A percentile compares a stretch with the other conserved stretches of the same genome.
phyloP scores from a whole-genome alignment of 2,329 filamentous ascomycete species.

The Exophiala sp. region DNA sequence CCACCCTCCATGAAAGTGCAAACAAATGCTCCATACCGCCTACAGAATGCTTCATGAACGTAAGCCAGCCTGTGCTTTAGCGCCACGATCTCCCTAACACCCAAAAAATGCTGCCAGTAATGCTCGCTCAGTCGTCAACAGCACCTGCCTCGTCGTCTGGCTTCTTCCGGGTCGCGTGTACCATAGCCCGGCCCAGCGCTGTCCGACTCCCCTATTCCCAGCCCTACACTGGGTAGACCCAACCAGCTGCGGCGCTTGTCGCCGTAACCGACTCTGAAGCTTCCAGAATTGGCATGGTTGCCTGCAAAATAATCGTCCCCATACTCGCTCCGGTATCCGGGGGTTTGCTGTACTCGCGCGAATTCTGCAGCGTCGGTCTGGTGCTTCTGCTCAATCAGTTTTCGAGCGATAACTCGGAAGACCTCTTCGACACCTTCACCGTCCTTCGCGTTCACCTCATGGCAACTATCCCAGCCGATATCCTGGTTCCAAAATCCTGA shows the following conservation, averaged over 20 bases:
- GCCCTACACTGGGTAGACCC: conserved; percentile 49
- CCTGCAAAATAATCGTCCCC: conserved; percentile 31
- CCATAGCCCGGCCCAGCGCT: conserved; percentile 30
- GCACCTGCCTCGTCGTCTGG: conserved; percentile 35
- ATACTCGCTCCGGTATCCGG: conserved; percentile 38
- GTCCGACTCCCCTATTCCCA: conserved; percentile 39
- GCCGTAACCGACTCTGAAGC: conserved; percentile 56
- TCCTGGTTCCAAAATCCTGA: conserved; percentile 75
- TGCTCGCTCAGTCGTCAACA: conserved; percentile 34
- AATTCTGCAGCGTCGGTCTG: conserved; percentile 52
- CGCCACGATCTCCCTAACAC: too few species aligned
- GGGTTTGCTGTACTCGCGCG: conserved; percentile 45
- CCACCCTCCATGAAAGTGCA: too few species aligned
- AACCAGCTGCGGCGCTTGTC: conserved; percentile 67
- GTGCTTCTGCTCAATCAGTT: conserved; percentile 70
- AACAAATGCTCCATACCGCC: too few species aligned
- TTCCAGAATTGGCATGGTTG: conserved; percentile 47
- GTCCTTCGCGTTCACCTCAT: conserved; percentile 91
- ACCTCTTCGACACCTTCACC: conserved; percentile 97
- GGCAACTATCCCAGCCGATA: conserved; percentile 93
- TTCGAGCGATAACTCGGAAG: conserved; percentile 84
- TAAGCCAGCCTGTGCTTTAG: too few species aligned
- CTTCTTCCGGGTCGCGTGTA: conserved; percentile 33
- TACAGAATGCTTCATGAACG: too few species aligned
- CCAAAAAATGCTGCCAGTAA: too few species aligned